These are phyloP conservation scores for Talaromyces sp. DNA, from an alignment of 2,329 filamentous ascomycete species.

Conservation along the genomic window DNA sequence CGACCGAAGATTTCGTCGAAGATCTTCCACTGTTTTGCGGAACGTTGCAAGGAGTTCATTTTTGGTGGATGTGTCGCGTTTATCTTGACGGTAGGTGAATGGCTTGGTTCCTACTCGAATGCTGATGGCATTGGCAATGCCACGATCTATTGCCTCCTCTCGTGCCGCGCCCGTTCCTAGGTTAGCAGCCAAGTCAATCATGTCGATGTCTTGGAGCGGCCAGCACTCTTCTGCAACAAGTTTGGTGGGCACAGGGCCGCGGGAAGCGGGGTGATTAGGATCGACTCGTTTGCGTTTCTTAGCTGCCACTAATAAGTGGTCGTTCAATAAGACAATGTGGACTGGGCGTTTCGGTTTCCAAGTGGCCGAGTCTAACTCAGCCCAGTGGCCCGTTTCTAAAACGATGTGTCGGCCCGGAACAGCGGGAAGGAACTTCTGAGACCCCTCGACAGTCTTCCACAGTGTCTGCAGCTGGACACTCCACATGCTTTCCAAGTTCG, in stretches of 20 bases:
- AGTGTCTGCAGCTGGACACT: conserved; percentile 72
- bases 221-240: conserved; percentile 93
- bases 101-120: conserved; percentile 86
- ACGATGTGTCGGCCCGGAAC: conserved; percentile 90
- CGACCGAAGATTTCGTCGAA: conserved; percentile 80
- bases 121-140: conserved; percentile 83
- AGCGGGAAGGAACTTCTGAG: conserved; percentile 93
- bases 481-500: conserved; percentile 70
- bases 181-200: conserved; percentile 76
- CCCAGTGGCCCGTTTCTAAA: conserved; percentile 89
- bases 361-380: conserved; percentile 94
- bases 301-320: conserved; percentile 87
- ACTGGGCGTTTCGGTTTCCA: conserved; percentile 91
- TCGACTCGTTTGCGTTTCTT: conserved; percentile 91
- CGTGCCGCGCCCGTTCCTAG: conserved; percentile 40
- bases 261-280: conserved; percentile 52
- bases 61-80: conserved; percentile 78
- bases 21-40: conserved; percentile 87
- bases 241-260: conserved; percentile 61
- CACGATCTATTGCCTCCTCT: conserved; percentile 55
- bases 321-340: conserved; percentile 89
- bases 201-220: conserved; percentile 88
- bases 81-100: conserved; percentile 91
- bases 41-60: conserved; percentile 81
- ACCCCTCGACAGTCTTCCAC: conserved; percentile 97